A percentile compares a stretch with the other conserved stretches of the same genome.
phyloP scores from a whole-genome alignment of 139 green algal genomes.

The Ettlia oleoabundans region DNA sequence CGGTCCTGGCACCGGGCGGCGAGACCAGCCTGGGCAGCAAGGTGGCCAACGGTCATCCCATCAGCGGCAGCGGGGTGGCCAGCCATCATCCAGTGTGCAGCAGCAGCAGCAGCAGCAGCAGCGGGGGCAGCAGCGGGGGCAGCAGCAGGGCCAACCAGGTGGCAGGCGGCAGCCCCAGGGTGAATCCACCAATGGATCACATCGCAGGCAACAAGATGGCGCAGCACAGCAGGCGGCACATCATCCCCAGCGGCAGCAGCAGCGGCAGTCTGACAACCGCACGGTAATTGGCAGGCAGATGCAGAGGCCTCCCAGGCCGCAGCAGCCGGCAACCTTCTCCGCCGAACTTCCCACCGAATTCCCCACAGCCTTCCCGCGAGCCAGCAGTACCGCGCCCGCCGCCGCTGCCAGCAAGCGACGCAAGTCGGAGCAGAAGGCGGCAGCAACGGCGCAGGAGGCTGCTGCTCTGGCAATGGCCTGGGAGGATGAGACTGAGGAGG shows the following conservation, averaged over 20 bases:
- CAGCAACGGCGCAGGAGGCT: neutral
- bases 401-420: neutral
- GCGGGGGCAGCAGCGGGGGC: neutral
- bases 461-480: neutral
- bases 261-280: neutral
- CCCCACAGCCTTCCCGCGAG: slow-evolving; percentile 8
- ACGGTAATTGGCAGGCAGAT: neutral
- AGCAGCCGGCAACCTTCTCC: neutral
- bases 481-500: neutral
- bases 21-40: no score
- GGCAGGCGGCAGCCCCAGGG: no score
- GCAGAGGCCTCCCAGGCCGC: neutral
- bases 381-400: neutral
- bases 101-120: neutral
- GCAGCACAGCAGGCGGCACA: neutral
- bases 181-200: neutral
- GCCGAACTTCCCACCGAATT: slow-evolving; percentile 6
- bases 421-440: neutral
- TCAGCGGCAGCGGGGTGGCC: neutral
- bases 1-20: no score
- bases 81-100: neutral
- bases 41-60: no score
- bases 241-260: neutral
- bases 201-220: neutral
- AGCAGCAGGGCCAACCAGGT: neutral